Percentiles rank a stretch among this genome's conserved stretches.
Conservation (phyloP, 176 grass and related monocot genomes). For the Triticum monococcum region DNA sequence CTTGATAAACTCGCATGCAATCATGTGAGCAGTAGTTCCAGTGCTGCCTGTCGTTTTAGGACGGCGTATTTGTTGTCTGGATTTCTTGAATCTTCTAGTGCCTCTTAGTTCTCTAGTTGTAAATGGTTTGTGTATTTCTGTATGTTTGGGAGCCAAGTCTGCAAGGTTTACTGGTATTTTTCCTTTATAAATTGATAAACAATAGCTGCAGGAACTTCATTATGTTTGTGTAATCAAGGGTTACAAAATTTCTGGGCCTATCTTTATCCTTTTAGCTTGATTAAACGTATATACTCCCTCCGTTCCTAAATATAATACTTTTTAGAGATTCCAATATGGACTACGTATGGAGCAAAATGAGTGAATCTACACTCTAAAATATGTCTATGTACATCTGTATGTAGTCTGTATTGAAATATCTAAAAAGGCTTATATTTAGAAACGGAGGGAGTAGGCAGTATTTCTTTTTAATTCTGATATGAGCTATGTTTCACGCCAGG, state of each 20-base stretch:
- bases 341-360: too few species aligned
- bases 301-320: too few species aligned
- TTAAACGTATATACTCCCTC: not conserved
- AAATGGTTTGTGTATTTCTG: slow-evolving; percentile 1
- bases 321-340: too few species aligned
- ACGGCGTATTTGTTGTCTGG: not conserved
- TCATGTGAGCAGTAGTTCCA: slow-evolving; percentile 6
- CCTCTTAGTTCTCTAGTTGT: not conserved
- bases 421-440: too few species aligned
- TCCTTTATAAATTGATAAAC: not conserved
- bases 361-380: too few species aligned
- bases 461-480: not conserved
- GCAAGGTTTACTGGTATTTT: not conserved
- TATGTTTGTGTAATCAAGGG: not conserved
- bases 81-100: not conserved
- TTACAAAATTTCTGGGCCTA: not conserved
- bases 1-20: slow-evolving; percentile 4
- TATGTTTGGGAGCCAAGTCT: not conserved
- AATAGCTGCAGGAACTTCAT: not conserved
- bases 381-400: too few species aligned
- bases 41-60: not conserved
- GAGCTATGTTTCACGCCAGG: not conserved
- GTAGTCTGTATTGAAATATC: too few species aligned
- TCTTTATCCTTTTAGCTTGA: not conserved
- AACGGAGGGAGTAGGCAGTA: not conserved